These are phyloP conservation scores for Claviceps humidiphila DNA, from an alignment of 2,329 filamentous ascomycete genomes.

Conservation along the genomic window DNA sequence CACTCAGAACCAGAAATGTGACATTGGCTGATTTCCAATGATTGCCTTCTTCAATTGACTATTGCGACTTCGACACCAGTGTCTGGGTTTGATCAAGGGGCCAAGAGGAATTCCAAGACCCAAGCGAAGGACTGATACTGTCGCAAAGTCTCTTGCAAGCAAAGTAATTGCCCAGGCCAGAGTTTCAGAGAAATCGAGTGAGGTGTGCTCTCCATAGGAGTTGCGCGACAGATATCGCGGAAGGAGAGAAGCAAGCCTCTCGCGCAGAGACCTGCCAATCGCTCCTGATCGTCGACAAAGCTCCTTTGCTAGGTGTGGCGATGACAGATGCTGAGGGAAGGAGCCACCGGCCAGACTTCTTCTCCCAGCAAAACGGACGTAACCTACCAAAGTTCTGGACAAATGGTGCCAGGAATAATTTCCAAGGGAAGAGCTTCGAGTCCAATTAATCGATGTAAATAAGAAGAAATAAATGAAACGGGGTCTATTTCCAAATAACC, in stretches of 20 bases:
- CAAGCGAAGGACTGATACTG: background rate
- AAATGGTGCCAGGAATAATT: background rate
- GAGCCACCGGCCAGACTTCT: background rate
- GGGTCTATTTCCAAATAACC: background rate
- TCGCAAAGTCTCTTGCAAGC: background rate
- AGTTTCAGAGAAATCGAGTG: background rate
- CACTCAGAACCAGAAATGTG: background rate
- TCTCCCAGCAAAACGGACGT: background rate
- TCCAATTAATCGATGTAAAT: background rate
- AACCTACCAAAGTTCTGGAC: background rate
- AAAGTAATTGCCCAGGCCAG: background rate
- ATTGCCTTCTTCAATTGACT: constrained; percentile 8
- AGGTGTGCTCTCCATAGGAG: background rate
- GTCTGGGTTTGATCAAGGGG: background rate
- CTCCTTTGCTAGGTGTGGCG: background rate
- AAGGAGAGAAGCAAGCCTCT: background rate
- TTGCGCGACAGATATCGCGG: background rate
- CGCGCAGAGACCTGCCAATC: background rate
- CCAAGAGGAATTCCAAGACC: background rate
- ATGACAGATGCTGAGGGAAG: background rate
- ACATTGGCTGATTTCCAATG: background rate
- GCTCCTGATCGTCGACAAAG: background rate
- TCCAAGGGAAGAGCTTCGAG: background rate
- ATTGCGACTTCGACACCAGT: background rate
- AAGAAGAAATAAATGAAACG: background rate